Base-by-base conservation (phyloP, 2,329 filamentous ascomycete species). In the Purpureocillium takamizusanense region DNA sequence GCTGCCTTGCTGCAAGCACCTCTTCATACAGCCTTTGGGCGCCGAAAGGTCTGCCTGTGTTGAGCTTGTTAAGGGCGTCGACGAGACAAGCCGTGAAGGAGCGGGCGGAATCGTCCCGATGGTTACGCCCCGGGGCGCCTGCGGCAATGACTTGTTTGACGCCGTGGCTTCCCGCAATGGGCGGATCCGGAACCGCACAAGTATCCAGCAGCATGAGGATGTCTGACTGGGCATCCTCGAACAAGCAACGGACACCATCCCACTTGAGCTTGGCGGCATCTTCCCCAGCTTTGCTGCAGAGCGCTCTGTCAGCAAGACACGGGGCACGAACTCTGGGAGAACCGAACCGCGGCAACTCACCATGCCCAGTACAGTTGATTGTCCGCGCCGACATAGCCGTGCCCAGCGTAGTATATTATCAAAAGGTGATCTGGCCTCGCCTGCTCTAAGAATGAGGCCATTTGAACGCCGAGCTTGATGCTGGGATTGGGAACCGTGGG, bases 281-380 rank as follows among this genome's bases (percentile, higher is more conserved):
- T 44, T 74, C 70, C 34, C 68, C 65, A 33, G 67, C 45, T 56
- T 76, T 75, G 59, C 78, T 81, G 53, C 37, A 40, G 46, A 44
- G 41, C 30, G 10, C 39, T 38, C 38, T 51, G 72, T 30, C 23
- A 23, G 33, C 33, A 28, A 32, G 14, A n/a, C 23, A 14, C 14
- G 4, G 16, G n/a, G 27, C 13, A 33, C 27, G n/a, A 31, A 25
- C 21, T 6, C 21, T 15, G 30, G 21, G 27, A 14, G 14, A n/a
- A 14, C 23, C 13, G 21, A 12, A 12, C 11, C 7, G 9, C 25
- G 7, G 15, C 37, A 40, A 68, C 76, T 64, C 66, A 82, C 78
- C 74, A 75, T 41, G 78, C 75, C 78, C 78, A 82, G 54, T 78
- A 81, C 18, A 81, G 61, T 55, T 81, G 74, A 49, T 71, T 71